Conservation (phyloP, 768 basidiomycete genomes). For the Lanmaoa pseudosensibilis region DNA sequence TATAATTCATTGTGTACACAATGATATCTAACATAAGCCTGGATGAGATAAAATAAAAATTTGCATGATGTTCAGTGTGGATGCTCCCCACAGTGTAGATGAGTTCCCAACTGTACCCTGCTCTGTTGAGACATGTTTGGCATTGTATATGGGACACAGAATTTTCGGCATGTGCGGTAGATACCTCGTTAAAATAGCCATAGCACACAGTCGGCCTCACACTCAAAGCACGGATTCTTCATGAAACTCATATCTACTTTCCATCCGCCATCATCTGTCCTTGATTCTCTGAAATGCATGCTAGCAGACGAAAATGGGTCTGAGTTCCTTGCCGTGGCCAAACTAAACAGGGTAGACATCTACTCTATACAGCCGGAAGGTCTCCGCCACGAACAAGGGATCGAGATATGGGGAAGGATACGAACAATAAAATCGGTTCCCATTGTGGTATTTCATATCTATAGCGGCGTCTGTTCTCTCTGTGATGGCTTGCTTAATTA, state of each 20-base stretch:
- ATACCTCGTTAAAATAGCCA: too few relatives aligned
- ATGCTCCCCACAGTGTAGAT: too few relatives aligned
- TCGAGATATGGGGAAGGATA: slow-evolving; percentile 72
- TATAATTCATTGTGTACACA: too few relatives aligned
- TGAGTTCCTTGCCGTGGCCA: slow-evolving; percentile 70
- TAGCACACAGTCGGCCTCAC: too few relatives aligned
- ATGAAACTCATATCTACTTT: slow-evolving; percentile 73
- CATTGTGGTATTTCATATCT: slow-evolving; percentile 43
- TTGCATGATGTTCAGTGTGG: too few relatives aligned
- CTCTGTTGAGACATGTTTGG: too few relatives aligned
- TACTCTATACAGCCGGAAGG: slow-evolving; percentile 64
- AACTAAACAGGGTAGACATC: slow-evolving; percentile 64
- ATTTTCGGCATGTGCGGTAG: too few relatives aligned
- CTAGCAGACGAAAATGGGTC: slow-evolving; percentile 49
- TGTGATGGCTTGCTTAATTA: slow-evolving; percentile 7
- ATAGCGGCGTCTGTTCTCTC: neutral
- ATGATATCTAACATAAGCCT: too few relatives aligned
- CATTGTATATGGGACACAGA: too few relatives aligned
- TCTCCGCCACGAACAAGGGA: slow-evolving; percentile 54
- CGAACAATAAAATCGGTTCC: slow-evolving; percentile 56
- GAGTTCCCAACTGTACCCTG: too few relatives aligned
- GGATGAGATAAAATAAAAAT: too few relatives aligned
- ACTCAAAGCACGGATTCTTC: neutral
- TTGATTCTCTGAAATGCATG: slow-evolving; percentile 65
- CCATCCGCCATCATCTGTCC: slow-evolving; percentile 71